Conservation (phyloP, 257 asterid genomes). For the Apocynum venetum region DNA sequence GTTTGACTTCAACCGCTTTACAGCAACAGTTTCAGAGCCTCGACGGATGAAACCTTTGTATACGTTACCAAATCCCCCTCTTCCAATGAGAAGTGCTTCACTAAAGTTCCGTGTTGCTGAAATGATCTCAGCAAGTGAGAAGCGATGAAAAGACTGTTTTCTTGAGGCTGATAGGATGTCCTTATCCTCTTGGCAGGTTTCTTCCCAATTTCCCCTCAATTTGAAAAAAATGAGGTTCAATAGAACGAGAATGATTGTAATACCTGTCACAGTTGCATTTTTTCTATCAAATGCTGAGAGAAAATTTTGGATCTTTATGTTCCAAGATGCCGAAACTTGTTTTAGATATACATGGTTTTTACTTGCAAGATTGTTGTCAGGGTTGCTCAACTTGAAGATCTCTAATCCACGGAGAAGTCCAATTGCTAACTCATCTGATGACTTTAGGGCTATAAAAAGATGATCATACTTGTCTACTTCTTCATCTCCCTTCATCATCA, state of each 20-base stretch:
- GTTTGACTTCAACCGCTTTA: no score
- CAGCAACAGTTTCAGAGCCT: no score
- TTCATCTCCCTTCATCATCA: conserved; percentile 16
- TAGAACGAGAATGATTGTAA: neutral
- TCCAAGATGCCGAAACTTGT: neutral
- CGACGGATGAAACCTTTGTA: no score
- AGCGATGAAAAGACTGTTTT: neutral
- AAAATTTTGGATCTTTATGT: neutral
- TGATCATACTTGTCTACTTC: conserved; percentile 9
- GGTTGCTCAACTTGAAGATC: conserved; percentile 24
- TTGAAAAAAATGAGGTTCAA: neutral
- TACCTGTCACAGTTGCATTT: conserved; percentile 2
- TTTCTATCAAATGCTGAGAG: neutral
- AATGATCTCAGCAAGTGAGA: neutral
- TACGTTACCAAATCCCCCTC: no score
- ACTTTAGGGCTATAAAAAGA: conserved; percentile 16
- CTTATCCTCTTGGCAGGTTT: neutral
- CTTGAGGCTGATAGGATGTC: neutral
- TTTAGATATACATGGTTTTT: neutral
- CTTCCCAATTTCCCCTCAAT: conserved; percentile 11
- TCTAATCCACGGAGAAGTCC: conserved; percentile 20
- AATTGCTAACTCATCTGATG: conserved; percentile 1
- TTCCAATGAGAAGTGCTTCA: neutral
- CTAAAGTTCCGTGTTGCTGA: conserved; percentile 20
- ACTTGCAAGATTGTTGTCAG: conserved; percentile 17